Percentiles rank a stretch among this genome's conserved stretches.
phyloP scores from a whole-genome alignment of 805 yeast genomes.

The Hanseniaspora pseudoguilliermondii region DNA sequence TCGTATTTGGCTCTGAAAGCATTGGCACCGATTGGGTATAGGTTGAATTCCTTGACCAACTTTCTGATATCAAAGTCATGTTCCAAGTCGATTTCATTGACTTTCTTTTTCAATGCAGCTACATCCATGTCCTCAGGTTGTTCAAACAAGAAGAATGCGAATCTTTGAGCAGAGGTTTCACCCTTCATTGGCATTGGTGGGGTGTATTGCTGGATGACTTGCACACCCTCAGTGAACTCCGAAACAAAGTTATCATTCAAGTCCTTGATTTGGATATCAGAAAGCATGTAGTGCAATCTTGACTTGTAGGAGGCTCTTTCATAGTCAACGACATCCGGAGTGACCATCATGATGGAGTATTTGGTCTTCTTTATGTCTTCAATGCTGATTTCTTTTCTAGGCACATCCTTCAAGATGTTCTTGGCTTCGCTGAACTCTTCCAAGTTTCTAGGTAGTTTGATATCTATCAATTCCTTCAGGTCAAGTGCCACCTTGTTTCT shows the following conservation, averaged over 20 bases:
- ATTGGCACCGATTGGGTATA: slow-evolving; percentile 82
- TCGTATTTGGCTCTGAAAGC: slow-evolving; percentile 83
- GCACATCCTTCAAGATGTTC: slow-evolving; percentile 24
- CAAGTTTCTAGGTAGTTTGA: slow-evolving; percentile 1
- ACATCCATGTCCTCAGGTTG: slow-evolving; percentile 31
- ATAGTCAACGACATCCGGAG: slow-evolving; percentile 83
- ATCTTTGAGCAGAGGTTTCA: slow-evolving; percentile 46
- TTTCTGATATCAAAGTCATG: slow-evolving; percentile 60
- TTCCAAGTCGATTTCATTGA: slow-evolving; percentile 17
- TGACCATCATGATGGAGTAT: slow-evolving; percentile 70
- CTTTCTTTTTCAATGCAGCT: slow-evolving; percentile 12
- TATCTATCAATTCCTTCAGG: background rate
- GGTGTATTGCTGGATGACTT: slow-evolving; percentile 11
- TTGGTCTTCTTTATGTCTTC: slow-evolving; percentile 29
- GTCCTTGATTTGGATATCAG: slow-evolving; percentile 44
- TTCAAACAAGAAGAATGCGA: slow-evolving; percentile 80
- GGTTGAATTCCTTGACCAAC: slow-evolving; percentile 42
- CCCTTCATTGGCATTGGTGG: slow-evolving; percentile 23
- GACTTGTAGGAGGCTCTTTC: slow-evolving; percentile 55
- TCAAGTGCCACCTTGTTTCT: slow-evolving; percentile 1
- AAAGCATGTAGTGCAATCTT: slow-evolving; percentile 62
- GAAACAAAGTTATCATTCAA: slow-evolving; percentile 44
- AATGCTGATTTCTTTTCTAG: background rate
- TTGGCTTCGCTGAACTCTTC: background rate
- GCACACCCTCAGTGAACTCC: slow-evolving; percentile 29